Conservation (phyloP, 805 yeast species). For the Kodamaea neixiangensis region DNA sequence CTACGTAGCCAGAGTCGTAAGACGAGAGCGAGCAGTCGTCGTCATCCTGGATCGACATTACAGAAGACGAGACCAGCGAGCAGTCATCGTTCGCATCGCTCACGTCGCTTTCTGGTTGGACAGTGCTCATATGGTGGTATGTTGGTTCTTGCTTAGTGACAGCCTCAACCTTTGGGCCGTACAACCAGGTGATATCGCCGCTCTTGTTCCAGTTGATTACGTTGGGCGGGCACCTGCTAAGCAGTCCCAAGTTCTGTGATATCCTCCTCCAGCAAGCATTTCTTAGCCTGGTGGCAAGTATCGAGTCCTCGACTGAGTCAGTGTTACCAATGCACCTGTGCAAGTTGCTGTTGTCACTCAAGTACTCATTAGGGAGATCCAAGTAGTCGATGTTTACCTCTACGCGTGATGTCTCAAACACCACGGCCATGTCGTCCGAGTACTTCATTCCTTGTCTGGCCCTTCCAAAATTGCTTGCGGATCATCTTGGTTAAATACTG, state of each 20-base stretch:
- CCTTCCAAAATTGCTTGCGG: not conserved
- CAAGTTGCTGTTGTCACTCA: conserved; percentile 20
- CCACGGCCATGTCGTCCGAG: conserved; percentile 10
- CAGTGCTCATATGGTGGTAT: not conserved
- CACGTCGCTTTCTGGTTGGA: not conserved
- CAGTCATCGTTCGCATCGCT: not conserved
- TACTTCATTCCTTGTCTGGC: not conserved
- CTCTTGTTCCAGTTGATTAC: conserved; percentile 55
- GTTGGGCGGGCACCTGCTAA: conserved; percentile 41
- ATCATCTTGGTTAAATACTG: conserved; percentile 1
- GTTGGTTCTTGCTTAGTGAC: not conserved
- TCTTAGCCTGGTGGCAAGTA: conserved; percentile 23
- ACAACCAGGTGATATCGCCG: conserved; percentile 56
- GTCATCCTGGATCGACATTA: conserved; percentile 9
- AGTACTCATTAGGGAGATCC: conserved; percentile 11
- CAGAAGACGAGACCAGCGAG: conserved; percentile 2
- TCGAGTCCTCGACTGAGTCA: not conserved
- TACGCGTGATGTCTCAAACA: conserved; percentile 7
- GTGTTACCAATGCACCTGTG: conserved; percentile 15
- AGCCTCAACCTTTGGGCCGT: conserved; percentile 44
- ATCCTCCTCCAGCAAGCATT: conserved; percentile 45
- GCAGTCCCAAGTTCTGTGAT: conserved; percentile 29
- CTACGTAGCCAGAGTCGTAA: conserved; percentile 18
- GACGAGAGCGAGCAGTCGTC: conserved; percentile 15
- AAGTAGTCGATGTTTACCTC: conserved; percentile 37